Evolutionary conservation across 768 basidiomycete species (phyloP), one percentile per base, ranked within the genome.

Genomic region (Lactarius hengduanensis): DNA sequence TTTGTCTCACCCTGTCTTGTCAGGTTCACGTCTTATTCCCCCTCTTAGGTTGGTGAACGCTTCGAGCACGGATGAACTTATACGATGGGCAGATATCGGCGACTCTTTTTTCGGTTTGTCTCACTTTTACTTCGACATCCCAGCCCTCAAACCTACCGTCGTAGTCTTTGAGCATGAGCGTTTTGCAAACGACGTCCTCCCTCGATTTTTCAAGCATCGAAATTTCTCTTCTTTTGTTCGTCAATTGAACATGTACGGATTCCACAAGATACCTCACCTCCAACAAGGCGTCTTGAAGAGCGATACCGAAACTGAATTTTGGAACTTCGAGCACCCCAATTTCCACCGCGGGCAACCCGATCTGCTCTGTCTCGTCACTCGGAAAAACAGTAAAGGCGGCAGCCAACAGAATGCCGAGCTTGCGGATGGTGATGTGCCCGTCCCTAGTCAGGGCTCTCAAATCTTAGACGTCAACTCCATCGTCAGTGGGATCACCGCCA

Each of bases 121-220:
- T 11, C 62, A 13, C 15, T 8, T 22, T 15, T 11, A 16, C 28
- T 56, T 43, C 55, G 77, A 38, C 53, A 9, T 40, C 53, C 41
- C 38, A 9, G 26, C 22, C 53, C 43, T 50, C 66, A 34, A 57
- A 66, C 45, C 16, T 28, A 22, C 28, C 16, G 10, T 41, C 6
- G 72, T 56, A 97, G 96, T 98, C 34, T 86, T 93, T 43, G 92
- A 96, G 76, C 91, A 92, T 72, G 94, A 96, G 75, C 87, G 88
- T 34, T 92, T 98, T 74, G 91, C 93, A 2, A 86, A 86, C 45
- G 91, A 96, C 76, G 86, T 97, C 38, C 85, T 98, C 8, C 93
- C 93, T 3, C 85, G 88, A 53, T 98, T 91, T 88, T 99, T 98
- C 86, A 99, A 99, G 76, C 97, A 98, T 78, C 88, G 90, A 67